Percentiles rank a stretch among this genome's conserved stretches.
These are phyloP conservation scores for Platanthera guangdongensis DNA, from an alignment of 106 monocot genomes.

Conservation along the genomic window DNA sequence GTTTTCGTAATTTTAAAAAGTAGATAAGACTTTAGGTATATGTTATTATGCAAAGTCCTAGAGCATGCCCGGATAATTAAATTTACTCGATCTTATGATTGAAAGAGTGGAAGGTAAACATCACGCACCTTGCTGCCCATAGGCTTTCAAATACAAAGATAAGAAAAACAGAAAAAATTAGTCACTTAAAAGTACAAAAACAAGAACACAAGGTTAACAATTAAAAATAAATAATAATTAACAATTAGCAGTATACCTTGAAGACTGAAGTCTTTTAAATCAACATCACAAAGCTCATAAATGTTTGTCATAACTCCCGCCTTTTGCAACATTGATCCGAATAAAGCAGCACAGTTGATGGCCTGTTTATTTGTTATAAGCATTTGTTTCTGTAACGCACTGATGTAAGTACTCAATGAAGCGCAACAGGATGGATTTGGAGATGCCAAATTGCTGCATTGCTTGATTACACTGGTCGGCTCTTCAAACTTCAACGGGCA, in stretches of 20 bases:
- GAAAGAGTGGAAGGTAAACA: slow-evolving; percentile 2
- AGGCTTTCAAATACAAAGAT: slow-evolving; percentile 39
- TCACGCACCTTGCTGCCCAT: slow-evolving; percentile 86
- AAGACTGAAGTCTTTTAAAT: slow-evolving; percentile 95
- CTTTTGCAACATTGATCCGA: slow-evolving; percentile 93
- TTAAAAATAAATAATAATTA: neutral
- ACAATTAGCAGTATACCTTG: slow-evolving; percentile 44
- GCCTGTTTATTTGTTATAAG: slow-evolving; percentile 98
- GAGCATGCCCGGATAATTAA: too few species aligned
- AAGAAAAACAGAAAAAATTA: slow-evolving; percentile 8
- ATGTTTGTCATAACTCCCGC: slow-evolving; percentile 76
- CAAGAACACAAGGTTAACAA: neutral
- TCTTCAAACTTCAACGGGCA: slow-evolving; percentile 85
- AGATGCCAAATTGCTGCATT: slow-evolving; percentile 50
- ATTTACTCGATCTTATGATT: neutral
- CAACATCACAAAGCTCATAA: slow-evolving; percentile 82
- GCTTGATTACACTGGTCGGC: slow-evolving; percentile 65
- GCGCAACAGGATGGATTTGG: slow-evolving; percentile 61
- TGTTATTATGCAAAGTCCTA: too few species aligned
- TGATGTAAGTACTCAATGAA: slow-evolving; percentile 68
- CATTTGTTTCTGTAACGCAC: slow-evolving; percentile 76
- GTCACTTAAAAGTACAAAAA: slow-evolving; percentile 4
- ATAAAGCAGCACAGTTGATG: slow-evolving; percentile 87
- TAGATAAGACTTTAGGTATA: too few species aligned
- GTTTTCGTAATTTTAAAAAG: too few species aligned